Evolutionary conservation across 495 filamentous ascomycete species (phyloP).

Genomic region (Penicillium simplicissimum): DNA sequence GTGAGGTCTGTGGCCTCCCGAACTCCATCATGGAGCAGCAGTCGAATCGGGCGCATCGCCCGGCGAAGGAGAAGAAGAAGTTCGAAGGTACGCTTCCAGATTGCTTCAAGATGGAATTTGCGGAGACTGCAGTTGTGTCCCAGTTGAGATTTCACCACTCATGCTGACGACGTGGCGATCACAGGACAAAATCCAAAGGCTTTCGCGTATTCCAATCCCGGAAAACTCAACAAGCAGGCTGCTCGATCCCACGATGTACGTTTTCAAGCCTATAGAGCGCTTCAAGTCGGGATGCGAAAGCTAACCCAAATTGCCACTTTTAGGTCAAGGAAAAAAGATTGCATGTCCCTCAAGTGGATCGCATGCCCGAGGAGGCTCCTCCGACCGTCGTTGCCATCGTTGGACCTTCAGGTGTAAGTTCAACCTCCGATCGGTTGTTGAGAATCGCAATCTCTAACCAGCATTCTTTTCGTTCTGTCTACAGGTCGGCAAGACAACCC

Average conservation of each 20-base stretch:
- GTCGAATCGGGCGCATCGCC: conserved; percentile 80
- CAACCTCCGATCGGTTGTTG: not conserved
- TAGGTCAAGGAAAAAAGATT: conserved; percentile 92
- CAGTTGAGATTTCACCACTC: not conserved
- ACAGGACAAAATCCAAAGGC: conserved; percentile 86
- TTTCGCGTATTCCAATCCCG: conserved; percentile 83
- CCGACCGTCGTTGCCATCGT: conserved; percentile 90
- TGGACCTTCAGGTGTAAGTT: conserved; percentile 84
- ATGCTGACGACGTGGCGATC: conserved; percentile 19
- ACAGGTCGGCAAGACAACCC: conserved; percentile 68
- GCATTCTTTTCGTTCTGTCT: conserved; percentile 8
- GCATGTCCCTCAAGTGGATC: conserved; percentile 93
- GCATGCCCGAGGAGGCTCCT: conserved; percentile 92
- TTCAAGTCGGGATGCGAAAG: not conserved
- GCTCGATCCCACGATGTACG: conserved; percentile 89
- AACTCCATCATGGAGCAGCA: conserved; percentile 71
- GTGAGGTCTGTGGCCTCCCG: conserved; percentile 38
- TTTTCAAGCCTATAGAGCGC: not conserved
- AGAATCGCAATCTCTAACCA: conserved; percentile 12
- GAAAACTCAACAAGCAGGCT: conserved; percentile 78
- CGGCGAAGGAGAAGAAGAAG: conserved; percentile 90
- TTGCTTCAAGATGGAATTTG: conserved; percentile 15
- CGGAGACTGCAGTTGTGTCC: conserved; percentile 13
- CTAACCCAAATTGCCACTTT: conserved; percentile 25
- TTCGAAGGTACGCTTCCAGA: conserved; percentile 48